Base-by-base conservation (phyloP, 805 yeast genomes). In the Candida rishiriensis region DNA sequence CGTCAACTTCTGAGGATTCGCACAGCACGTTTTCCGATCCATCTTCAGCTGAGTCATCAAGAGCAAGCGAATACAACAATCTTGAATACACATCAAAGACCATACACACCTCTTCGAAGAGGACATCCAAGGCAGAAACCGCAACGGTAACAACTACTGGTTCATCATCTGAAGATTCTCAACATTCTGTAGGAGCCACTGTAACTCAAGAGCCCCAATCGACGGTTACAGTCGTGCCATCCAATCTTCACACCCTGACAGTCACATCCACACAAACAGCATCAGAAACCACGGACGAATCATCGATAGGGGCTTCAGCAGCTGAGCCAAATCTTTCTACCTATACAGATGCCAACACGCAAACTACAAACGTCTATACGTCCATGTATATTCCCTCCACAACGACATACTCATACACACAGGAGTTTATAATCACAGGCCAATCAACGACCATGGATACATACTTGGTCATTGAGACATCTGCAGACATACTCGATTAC, bases 371-470 rank as follows among this genome's bases (percentile, higher is more conserved):
- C 26, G 7, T 21, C 7, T 4, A 21, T 21, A 21, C 26, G 7
- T 21, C 26, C 4, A 7, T 21, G 7, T 21, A 21, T 21, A 21
- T 21, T 21, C 26, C 26, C 4, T 5, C 7, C 7, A 30, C 40
- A 8, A 50, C 60, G 5, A 46, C 54, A 4, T 44, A 50, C 18
- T 47, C 52, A 3, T 62, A 62, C 43, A 55, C 64, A 3, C 68
- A 63, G 44, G 48, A 50, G 10, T 60, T 54, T 41, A 52, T 61
- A 18, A 54, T 64, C 8, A 61, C 69, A 0, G 66, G 48, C 26
- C 21, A 55, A 6, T n/a, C 48, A 3, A 55, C 60, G 3, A 58
- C 65, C 1, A 48, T 59, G 34, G 57, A 52, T 12, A 55, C 67
- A 1, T 40, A 49, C 3, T 39, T 57, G n/a, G 39, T 50, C 14